Base-by-base conservation (phyloP, 2,329 filamentous ascomycete species). In the Penicillium sp. region DNA sequence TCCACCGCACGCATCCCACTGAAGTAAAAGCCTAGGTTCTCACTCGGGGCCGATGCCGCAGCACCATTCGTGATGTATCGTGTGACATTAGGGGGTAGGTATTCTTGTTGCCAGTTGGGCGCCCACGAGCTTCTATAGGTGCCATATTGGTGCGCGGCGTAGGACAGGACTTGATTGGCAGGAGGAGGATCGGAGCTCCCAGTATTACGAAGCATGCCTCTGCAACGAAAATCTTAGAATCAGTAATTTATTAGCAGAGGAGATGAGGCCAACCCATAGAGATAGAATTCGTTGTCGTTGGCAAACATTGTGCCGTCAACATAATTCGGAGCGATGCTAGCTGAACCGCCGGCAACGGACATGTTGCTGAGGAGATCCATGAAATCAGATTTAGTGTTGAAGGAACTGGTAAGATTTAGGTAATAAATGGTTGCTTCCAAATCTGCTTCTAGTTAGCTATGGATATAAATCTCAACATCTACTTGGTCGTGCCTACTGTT, bases 11-110 rank as follows among this genome's bases (percentile, higher is more conserved):
- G 81, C 69, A 87, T 74, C 0, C 88, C 88, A 0, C 85, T 83
- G 61, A 90, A 89, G 63, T 90, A 90, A 76, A 85, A 90, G 0
- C 85, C 86, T 61, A 85, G 80, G 60, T 89, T 86, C 69, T 90
- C 88, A 0, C 86, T 89, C 0, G 87, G 87, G 0, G 83, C 85
- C 42, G 78, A 89, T 11, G 80, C 85, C 0, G 80, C 81, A 2
- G 82, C 88, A 18, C 88, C 88, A 60, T 82, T 85, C 0, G 86
- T 82, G 22, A 90, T 64, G 63, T 88, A 89, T 47, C 82, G 78
- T 20, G 82, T 89, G 5, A 88, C 68, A 7, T 65, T 70, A 4
- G 72, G 60, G 2, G 78, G 69, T 1, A 88, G 74, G 1, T 67
- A 63, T 1, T 66, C 66, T 9, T 72, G 62, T 3, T 73, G 35